Conservation (phyloP, 2,329 filamentous ascomycete species). For the Pseudocercospora fuligena region DNA sequence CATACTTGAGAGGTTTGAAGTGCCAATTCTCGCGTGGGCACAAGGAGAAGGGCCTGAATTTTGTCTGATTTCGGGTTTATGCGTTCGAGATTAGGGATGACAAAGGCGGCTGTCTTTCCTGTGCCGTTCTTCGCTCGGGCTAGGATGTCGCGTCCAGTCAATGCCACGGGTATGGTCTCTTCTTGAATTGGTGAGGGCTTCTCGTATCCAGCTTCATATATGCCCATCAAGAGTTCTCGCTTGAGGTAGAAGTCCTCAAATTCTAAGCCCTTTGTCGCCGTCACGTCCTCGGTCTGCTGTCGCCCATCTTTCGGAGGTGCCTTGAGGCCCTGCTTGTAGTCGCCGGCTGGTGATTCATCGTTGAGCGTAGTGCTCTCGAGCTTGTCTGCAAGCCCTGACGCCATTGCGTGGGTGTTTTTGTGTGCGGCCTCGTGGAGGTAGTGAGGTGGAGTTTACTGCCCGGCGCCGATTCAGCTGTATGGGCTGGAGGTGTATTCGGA, state of each 20-base stretch:
- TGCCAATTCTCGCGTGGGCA: slow-evolving; percentile 94
- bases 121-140: slow-evolving; percentile 98
- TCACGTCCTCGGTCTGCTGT: slow-evolving; percentile 95
- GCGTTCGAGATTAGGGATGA: slow-evolving; percentile 91
- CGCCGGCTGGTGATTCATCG: slow-evolving; percentile 60
- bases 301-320: slow-evolving; percentile 74
- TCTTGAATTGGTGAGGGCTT: slow-evolving; percentile 99
- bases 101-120: slow-evolving; percentile 96
- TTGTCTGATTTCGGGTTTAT: slow-evolving; percentile 97
- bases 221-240: slow-evolving; percentile 95
- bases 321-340: slow-evolving; percentile 77
- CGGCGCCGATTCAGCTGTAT: not conserved
- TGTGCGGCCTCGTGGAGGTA: slow-evolving; percentile 8
- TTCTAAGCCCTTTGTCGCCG: slow-evolving; percentile 94
- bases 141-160: slow-evolving; percentile 93
- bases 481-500: slow-evolving; percentile 4
- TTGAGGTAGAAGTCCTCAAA: slow-evolving; percentile 98
- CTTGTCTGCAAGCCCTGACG: slow-evolving; percentile 59
- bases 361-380: slow-evolving; percentile 60
- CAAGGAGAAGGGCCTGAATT: slow-evolving; percentile 93
- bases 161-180: slow-evolving; percentile 95
- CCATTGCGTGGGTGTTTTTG: slow-evolving; percentile 44
- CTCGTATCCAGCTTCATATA: slow-evolving; percentile 98
- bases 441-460: not conserved
- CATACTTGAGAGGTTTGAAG: slow-evolving; percentile 99